A percentile compares a stretch with the other conserved stretches of the same genome.
Conservation (phyloP, 768 basidiomycete genomes). For the Baorangia bicolor region DNA sequence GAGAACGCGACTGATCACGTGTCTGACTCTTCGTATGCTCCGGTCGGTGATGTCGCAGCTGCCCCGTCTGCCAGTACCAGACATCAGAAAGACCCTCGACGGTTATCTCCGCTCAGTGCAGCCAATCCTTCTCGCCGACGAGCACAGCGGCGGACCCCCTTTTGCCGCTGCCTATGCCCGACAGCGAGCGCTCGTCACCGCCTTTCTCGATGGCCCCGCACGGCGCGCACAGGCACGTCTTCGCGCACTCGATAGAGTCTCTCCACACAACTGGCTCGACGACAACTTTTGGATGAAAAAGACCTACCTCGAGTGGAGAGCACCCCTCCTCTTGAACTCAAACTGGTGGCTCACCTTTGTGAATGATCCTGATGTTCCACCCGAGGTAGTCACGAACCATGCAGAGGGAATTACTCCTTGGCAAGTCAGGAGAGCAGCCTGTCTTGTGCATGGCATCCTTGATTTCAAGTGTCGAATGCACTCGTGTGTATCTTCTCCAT, state of each 20-base stretch:
- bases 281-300: conserved; percentile 91
- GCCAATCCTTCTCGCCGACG: conserved; percentile 79
- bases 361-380: conserved; percentile 68
- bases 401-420: conserved; percentile 59
- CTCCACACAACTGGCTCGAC: conserved; percentile 91
- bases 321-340: conserved; percentile 83
- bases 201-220: conserved; percentile 10
- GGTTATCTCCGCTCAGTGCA: conserved; percentile 76
- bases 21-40: conserved; percentile 23
- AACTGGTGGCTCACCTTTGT: conserved; percentile 95
- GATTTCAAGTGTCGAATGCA: conserved; percentile 68
- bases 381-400: conserved; percentile 23
- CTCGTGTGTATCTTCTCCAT: conserved; percentile 44
- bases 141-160: conserved; percentile 50
- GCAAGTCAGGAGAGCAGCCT: conserved; percentile 85
- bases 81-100: conserved; percentile 70
- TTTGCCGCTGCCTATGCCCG: conserved; percentile 33
- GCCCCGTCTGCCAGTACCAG: conserved; percentile 81
- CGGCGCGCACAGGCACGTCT: conserved; percentile 23
- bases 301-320: conserved; percentile 86
- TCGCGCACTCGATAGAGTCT: conserved; percentile 74
- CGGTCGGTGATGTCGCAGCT: conserved; percentile 33
- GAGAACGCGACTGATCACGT: conserved; percentile 2
- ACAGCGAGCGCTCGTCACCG: conserved; percentile 22
- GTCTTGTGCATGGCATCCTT: conserved; percentile 69